phyloP scores from a whole-genome alignment of 2,329 filamentous ascomycete species.

The Rhexocercosporidium sp. region DNA sequence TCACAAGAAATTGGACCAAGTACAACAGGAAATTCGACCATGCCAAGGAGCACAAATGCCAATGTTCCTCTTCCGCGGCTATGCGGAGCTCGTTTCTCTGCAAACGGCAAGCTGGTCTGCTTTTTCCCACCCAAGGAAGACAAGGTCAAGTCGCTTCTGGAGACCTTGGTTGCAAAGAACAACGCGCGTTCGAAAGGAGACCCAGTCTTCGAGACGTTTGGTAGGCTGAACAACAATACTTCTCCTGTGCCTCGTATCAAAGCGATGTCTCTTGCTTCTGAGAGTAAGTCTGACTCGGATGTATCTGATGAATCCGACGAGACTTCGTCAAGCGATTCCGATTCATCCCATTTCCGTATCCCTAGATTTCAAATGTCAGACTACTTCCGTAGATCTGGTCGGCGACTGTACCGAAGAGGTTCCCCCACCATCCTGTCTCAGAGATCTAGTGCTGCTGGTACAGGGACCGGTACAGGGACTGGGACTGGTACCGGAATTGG shows the following conservation, averaged over 20 bases:
- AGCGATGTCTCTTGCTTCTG: constrained; percentile 40
- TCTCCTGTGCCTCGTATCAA: constrained; percentile 52
- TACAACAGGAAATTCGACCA: constrained; percentile 57
- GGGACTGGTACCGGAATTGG: constrained; percentile 49
- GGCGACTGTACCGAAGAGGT: constrained; percentile 34
- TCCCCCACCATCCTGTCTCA: constrained; percentile 43
- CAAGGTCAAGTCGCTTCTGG: constrained; percentile 56
- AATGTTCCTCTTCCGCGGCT: constrained; percentile 61
- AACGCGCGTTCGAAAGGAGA: constrained; percentile 52
- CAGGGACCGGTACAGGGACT: constrained; percentile 62
- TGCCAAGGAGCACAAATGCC: constrained; percentile 54
- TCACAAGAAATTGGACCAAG: constrained; percentile 65
- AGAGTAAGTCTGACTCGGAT: constrained; percentile 46
- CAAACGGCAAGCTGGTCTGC: constrained; percentile 66
- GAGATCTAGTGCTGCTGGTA: constrained; percentile 41
- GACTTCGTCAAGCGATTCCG: constrained; percentile 43
- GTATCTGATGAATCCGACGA: constrained; percentile 41
- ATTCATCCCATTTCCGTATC: constrained; percentile 41
- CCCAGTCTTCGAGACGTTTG: constrained; percentile 67
- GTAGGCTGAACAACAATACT: constrained; percentile 56
- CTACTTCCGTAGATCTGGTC: constrained; percentile 37
- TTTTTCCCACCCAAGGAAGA: constrained; percentile 72
- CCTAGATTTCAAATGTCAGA: constrained; percentile 38
- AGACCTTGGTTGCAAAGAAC: constrained; percentile 52
- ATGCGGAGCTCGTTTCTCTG: constrained; percentile 66